A percentile compares a stretch with the other conserved stretches of the same genome.
Conservation (phyloP, 2,329 filamentous ascomycete species). For the Pseudogymnoascus sp. region DNA sequence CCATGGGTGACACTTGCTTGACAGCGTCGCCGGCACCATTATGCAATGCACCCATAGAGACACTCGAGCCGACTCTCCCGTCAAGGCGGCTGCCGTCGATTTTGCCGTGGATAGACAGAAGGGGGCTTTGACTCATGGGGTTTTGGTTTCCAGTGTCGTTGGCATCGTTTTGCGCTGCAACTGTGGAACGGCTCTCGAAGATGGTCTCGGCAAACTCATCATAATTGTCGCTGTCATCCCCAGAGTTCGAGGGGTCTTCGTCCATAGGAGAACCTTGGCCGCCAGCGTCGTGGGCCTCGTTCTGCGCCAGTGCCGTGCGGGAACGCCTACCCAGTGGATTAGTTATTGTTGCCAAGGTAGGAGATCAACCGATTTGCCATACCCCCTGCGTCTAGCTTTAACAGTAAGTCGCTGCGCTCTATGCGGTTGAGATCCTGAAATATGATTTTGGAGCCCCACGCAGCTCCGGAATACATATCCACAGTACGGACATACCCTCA, state of each 20-base stretch:
- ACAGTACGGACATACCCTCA: not conserved
- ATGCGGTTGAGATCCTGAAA: not conserved
- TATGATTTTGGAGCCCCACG: not conserved
- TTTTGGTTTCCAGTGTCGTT: not conserved
- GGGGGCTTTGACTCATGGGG: not conserved
- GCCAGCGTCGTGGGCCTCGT: not conserved
- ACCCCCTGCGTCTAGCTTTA: not conserved
- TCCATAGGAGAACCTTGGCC: not conserved
- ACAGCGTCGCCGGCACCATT: not conserved
- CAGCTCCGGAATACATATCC: not conserved
- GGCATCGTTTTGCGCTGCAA: not conserved
- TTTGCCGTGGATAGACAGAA: not conserved
- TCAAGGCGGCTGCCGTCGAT: not conserved
- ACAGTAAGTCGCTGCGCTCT: not conserved
- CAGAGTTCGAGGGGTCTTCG: not conserved
- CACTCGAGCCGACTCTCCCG: not conserved
- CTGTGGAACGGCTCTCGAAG: not conserved
- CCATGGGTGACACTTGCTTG: not conserved
- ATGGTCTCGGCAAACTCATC: not conserved
- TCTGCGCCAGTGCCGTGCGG: not conserved
- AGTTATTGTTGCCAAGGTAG: not conserved
- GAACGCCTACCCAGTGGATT: not conserved
- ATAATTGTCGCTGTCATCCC: not conserved
- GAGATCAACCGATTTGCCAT: not conserved
- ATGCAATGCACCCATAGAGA: not conserved